Evolutionary conservation across 768 basidiomycete species (phyloP).

Genomic region (Termitomyces sp.): DNA sequence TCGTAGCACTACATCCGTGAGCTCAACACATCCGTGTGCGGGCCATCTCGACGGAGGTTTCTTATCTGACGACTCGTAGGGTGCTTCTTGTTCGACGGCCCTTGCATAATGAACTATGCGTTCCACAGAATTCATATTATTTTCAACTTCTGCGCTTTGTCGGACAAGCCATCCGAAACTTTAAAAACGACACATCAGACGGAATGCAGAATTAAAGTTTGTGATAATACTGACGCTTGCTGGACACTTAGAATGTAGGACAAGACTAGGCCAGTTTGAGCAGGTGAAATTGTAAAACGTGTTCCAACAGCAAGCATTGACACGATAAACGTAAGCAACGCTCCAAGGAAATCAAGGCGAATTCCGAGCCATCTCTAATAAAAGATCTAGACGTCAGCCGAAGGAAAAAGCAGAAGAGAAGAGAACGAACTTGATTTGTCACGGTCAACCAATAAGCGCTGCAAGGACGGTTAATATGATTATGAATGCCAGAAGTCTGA

Average conservation of each 20-base stretch:
- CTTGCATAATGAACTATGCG: slow-evolving; percentile 79
- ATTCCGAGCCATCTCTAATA: slow-evolving; percentile 79
- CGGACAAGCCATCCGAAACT: slow-evolving; percentile 76
- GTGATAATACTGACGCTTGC: slow-evolving; percentile 39
- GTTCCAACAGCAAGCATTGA: slow-evolving; percentile 74
- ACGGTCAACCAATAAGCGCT: slow-evolving; percentile 86
- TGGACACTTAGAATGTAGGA: slow-evolving; percentile 80
- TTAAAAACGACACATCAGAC: slow-evolving; percentile 1
- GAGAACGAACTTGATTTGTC: slow-evolving; percentile 60
- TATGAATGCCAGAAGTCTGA: background rate
- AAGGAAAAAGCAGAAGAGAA: background rate
- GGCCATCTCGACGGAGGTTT: slow-evolving; percentile 73
- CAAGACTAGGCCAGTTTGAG: slow-evolving; percentile 71
- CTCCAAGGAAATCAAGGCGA: slow-evolving; percentile 82
- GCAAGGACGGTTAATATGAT: background rate
- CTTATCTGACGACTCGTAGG: slow-evolving; percentile 56
- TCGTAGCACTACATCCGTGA: slow-evolving; percentile 71
- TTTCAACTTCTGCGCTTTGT: slow-evolving; percentile 82
- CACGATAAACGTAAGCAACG: slow-evolving; percentile 67
- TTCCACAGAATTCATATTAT: slow-evolving; percentile 91
- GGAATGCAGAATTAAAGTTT: background rate
- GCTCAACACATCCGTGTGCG: slow-evolving; percentile 59
- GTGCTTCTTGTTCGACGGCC: slow-evolving; percentile 77
- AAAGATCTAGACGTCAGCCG: slow-evolving; percentile 11
- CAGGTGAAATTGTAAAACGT: slow-evolving; percentile 69